Evolutionary conservation across 139 green algal species (phyloP), one percentile per base, ranked within the genome.

Genomic region (Micractinium conductrix): DNA sequence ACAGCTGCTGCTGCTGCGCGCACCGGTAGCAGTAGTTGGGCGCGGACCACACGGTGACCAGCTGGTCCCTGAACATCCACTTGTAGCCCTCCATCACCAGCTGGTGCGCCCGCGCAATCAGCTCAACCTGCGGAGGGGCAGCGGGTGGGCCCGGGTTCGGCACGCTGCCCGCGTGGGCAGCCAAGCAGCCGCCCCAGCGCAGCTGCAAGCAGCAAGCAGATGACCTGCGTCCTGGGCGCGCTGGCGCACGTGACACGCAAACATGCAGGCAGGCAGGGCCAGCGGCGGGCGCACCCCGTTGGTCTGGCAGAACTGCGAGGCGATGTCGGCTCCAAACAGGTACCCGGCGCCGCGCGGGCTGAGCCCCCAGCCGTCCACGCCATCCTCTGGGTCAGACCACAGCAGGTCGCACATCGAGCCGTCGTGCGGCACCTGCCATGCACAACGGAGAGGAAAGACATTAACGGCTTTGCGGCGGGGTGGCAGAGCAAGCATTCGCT

Each of bases 11-110:
- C n/a, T 24, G 10, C 48, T 21, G 37, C 63, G 14, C 84, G n/a
- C 88, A 98, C 88, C 97, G 87, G 93, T 99, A 99, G 91, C 97
- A 99, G 90, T 99, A 99, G 92, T 99, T 99, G 14, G 97, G 97
- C 40, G 97, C 97, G 1, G 89, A 96, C 97, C 97, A 99, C 19
- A 99, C 97, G 0, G 97, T 99, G 14, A 99, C 97, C 42, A 99
- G 88, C 86, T 93, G 92, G 68, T 98, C 90, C 83, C 95, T 91
- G 83, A 99, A 99, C 97, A 99, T 99, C 90, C 91, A 95, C 91
- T 99, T 99, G 94, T 99, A 99, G 35, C 97, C 97, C 84, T 99
- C 97, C 97, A 99, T 99, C 24, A 99, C 97, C 60, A 99, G 95
- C 92, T 99, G 96, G 87, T 99, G 97, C 44, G 97, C 97, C 0